Evolutionary conservation across 352 stramenopile species (phyloP).

Genomic region (Phytophthora cactorum): DNA sequence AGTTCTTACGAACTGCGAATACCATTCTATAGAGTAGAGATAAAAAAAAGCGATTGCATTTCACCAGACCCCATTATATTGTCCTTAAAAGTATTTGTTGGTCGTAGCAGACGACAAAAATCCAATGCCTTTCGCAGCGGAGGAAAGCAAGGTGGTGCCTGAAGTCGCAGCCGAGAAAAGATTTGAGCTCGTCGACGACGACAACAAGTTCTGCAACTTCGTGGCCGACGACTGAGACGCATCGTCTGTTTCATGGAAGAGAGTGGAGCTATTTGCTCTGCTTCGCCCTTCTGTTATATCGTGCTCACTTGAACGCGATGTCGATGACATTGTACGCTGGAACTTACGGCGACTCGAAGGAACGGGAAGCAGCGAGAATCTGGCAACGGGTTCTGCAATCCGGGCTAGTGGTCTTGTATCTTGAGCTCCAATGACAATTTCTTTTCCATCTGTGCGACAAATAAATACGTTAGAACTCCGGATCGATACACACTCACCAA

Average conservation of each 20-base stretch:
- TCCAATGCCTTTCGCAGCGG: constrained; percentile 83
- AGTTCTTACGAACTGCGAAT: not conserved
- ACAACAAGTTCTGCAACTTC: constrained; percentile 76
- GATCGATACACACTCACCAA: constrained; percentile 12
- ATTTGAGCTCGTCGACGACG: constrained; percentile 66
- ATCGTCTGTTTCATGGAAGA: constrained; percentile 54
- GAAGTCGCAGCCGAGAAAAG: constrained; percentile 67
- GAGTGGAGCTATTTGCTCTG: constrained; percentile 39
- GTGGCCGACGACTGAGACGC: constrained; percentile 48
- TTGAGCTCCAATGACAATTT: constrained; percentile 70
- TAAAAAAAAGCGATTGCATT: constrained; percentile 20
- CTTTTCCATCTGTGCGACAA: constrained; percentile 65
- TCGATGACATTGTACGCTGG: constrained; percentile 40
- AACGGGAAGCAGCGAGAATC: constrained; percentile 83
- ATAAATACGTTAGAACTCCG: not conserved
- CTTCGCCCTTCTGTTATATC: constrained; percentile 29
- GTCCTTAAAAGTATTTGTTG: constrained; percentile 71
- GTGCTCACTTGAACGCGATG: constrained; percentile 41
- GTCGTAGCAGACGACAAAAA: constrained; percentile 78
- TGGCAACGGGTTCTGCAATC: constrained; percentile 76
- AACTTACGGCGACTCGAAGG: constrained; percentile 61
- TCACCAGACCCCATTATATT: constrained; percentile 14
- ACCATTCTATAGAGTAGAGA: constrained; percentile 19
- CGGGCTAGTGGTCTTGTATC: constrained; percentile 71
- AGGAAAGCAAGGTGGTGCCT: constrained; percentile 68